Conservation (phyloP, 2,329 filamentous ascomycete genomes). For the Cladosporium velox region DNA sequence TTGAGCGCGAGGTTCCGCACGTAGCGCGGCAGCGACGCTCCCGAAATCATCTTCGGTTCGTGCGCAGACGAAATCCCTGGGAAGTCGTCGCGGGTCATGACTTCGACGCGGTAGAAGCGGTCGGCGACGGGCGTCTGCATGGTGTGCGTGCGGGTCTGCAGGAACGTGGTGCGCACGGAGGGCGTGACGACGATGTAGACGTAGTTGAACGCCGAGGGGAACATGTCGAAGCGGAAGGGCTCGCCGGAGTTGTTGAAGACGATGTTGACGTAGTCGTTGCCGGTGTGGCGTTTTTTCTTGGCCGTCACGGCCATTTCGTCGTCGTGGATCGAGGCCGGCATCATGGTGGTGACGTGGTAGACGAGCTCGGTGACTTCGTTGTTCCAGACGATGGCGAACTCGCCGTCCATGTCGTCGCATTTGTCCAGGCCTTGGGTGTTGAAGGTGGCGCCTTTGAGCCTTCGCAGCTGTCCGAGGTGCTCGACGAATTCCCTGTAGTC, state of each 20-base stretch:
- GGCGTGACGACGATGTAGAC: conserved; percentile 96
- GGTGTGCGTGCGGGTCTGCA: conserved; percentile 60
- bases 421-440: conserved; percentile 91
- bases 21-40: conserved; percentile 79
- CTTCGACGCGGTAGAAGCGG: conserved; percentile 82
- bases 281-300: conserved; percentile 90
- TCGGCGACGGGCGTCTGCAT: conserved; percentile 38
- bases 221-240: conserved; percentile 78
- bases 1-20: conserved; percentile 88
- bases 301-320: conserved; percentile 57
- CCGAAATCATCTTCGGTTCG: conserved; percentile 83
- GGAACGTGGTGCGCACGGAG: conserved; percentile 74
- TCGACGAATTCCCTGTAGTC: conserved; percentile 87
- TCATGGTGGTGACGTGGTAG: conserved; percentile 94
- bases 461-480: conserved; percentile 77
- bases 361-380: conserved; percentile 93
- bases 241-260: conserved; percentile 94
- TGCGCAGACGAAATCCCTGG: conserved; percentile 89
- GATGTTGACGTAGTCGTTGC: conserved; percentile 97
- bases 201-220: conserved; percentile 93
- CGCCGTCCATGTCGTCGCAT: conserved; percentile 74
- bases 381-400: conserved; percentile 90
- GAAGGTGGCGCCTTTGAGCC: conserved; percentile 78
- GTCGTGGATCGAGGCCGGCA: conserved; percentile 81
- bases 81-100: conserved; percentile 84